Evolutionary conservation across 495 filamentous ascomycete genomes (phyloP).

Genomic region (Neurospora sp.): DNA sequence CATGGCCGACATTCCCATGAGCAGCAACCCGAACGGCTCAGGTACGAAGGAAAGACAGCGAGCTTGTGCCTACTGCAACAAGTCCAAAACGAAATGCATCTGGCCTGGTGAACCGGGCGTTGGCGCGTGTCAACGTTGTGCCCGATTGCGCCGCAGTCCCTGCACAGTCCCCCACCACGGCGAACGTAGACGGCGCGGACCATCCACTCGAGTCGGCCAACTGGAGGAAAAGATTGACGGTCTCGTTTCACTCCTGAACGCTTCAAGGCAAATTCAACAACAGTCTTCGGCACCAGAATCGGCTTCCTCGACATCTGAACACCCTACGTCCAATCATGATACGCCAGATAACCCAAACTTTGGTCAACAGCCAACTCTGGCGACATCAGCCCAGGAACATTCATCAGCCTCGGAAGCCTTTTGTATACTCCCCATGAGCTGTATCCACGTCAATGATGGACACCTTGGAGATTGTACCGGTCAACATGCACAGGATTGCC

Average conservation of each 20-base stretch:
- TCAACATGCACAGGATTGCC: not conserved
- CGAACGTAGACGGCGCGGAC: not conserved
- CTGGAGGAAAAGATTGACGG: conserved; percentile 25
- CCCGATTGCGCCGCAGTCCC: not conserved
- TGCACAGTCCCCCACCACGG: conserved; percentile 2
- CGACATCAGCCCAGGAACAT: not conserved
- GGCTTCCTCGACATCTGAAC: not conserved
- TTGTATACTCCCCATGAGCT: not conserved
- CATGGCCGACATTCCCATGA: conserved; percentile 2
- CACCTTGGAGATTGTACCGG: not conserved
- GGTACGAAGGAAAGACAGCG: not conserved
- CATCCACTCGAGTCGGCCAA: conserved; percentile 14
- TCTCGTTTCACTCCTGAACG: conserved; percentile 18
- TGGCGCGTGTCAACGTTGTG: conserved; percentile 3
- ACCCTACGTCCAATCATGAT: not conserved
- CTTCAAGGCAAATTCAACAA: conserved; percentile 13
- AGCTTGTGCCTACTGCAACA: conserved; percentile 10
- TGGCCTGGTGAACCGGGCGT: conserved; percentile 7
- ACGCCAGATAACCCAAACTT: not conserved
- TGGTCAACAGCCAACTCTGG: not conserved
- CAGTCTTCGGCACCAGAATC: not conserved
- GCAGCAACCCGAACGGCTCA: not conserved
- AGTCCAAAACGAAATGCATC: conserved; percentile 12
- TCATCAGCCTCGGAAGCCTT: not conserved
- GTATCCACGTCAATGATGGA: not conserved